Evolutionary conservation across 306 rosid genomes (phyloP).

Genomic region (Ormosia semicastrata): DNA sequence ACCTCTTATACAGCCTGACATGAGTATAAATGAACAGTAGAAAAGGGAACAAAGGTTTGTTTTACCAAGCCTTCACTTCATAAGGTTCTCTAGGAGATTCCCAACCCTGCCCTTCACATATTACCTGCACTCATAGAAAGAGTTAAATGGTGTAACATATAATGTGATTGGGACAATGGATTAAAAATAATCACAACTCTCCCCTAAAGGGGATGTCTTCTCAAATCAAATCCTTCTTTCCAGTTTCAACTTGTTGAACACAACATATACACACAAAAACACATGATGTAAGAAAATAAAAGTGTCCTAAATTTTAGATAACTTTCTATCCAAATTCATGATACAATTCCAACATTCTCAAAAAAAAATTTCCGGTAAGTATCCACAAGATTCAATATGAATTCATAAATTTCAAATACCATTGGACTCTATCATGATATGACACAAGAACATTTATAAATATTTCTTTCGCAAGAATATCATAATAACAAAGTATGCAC

Average conservation of each 20-base stretch:
- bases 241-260: not conserved
- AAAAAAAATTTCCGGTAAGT: not conserved
- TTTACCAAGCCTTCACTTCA: slow-evolving; percentile 95
- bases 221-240: not conserved
- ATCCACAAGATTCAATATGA: not conserved
- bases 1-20: slow-evolving; percentile 14
- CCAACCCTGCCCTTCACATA: slow-evolving; percentile 91
- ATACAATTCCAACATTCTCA: not conserved
- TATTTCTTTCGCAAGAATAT: not conserved
- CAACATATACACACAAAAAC: not conserved
- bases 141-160: slow-evolving; percentile 5
- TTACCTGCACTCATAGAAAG: slow-evolving; percentile 53
- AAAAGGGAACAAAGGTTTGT: not conserved
- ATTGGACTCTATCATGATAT: not conserved
- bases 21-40: not conserved
- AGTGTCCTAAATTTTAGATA: not conserved
- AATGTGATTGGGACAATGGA: not conserved
- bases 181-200: not conserved
- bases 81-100: slow-evolving; percentile 97
- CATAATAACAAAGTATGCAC: not conserved
- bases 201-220: not conserved
- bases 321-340: not conserved
- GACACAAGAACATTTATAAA: not conserved
- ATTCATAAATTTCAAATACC: not conserved
- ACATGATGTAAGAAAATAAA: not conserved